A percentile compares a stretch with the other conserved stretches of the same genome.
Evolutionary conservation across 116 monocot species (phyloP).

Genomic region (Iris pallida): DNA sequence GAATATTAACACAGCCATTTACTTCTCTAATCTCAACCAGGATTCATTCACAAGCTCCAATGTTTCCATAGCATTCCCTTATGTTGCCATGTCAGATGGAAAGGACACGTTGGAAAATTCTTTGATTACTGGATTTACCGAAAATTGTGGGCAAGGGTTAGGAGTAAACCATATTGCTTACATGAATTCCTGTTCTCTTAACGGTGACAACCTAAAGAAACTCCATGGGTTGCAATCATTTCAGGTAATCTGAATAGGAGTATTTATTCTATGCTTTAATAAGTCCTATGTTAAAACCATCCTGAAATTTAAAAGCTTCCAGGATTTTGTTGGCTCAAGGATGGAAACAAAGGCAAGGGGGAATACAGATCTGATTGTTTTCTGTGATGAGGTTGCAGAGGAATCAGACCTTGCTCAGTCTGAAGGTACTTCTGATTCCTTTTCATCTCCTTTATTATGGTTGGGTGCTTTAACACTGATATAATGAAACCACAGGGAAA

Average conservation of each 20-base stretch:
- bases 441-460: background rate
- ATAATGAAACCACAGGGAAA: conserved; percentile 39
- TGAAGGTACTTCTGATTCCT: conserved; percentile 43
- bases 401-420: conserved; percentile 24
- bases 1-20: too few relatives aligned
- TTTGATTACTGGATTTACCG: conserved; percentile 52
- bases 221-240: conserved; percentile 42
- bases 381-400: conserved; percentile 35
- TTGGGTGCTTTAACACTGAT: too few relatives aligned
- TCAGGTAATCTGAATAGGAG: conserved; percentile 28
- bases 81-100: conserved; percentile 53
- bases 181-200: conserved; percentile 53
- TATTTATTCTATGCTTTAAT: background rate
- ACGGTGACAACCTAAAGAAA: conserved; percentile 40
- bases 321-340: conserved; percentile 59
- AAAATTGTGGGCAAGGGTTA: conserved; percentile 51
- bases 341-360: conserved; percentile 21
- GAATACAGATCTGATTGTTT: conserved; percentile 56
- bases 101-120: conserved; percentile 58
- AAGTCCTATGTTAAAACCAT: background rate
- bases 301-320: background rate
- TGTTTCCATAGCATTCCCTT: conserved; percentile 83
- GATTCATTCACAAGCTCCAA: conserved; percentile 66
- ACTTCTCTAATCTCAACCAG: conserved; percentile 21
- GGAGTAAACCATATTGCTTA: conserved; percentile 44